These are phyloP conservation scores for Secale cereale DNA, from an alignment of 176 grass and related monocot species.

Conservation along the genomic window DNA sequence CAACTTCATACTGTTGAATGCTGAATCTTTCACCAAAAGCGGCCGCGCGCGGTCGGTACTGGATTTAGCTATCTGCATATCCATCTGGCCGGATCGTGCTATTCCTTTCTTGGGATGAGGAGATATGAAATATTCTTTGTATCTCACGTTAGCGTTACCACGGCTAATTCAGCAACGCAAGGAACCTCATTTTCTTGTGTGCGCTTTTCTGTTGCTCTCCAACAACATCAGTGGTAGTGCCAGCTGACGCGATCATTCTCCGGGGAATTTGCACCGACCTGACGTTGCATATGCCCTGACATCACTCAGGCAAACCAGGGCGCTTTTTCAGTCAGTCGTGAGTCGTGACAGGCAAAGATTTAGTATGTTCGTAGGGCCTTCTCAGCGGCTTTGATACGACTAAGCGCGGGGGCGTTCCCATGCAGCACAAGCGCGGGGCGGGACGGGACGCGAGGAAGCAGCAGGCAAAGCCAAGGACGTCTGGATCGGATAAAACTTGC, in stretches of 20 bases:
- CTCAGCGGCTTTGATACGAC: not conserved
- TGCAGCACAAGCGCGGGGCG: not conserved
- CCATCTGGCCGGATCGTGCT: not conserved
- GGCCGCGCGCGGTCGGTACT: not conserved
- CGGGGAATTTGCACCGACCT: not conserved
- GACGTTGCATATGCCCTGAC: not conserved
- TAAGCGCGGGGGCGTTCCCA: not conserved
- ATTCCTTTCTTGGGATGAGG: constrained; percentile 21
- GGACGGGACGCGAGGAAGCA: not conserved
- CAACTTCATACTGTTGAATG: not conserved
- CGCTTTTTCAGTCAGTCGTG: not conserved
- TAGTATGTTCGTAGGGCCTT: not conserved
- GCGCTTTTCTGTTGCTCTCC: not conserved
- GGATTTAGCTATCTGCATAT: not conserved
- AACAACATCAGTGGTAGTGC: too few relatives aligned
- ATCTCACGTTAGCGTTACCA: not conserved
- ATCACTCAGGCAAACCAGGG: not conserved
- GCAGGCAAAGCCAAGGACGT: not conserved
- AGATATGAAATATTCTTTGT: not conserved
- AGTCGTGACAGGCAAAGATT: not conserved
- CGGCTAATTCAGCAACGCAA: not conserved
- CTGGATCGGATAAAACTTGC: too few relatives aligned
- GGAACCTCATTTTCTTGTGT: not conserved
- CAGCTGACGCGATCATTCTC: not conserved
- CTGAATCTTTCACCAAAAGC: constrained; percentile 24